Evolutionary conservation across 805 yeast genomes (phyloP).

Genomic region (Blastobotrys terrestris): DNA sequence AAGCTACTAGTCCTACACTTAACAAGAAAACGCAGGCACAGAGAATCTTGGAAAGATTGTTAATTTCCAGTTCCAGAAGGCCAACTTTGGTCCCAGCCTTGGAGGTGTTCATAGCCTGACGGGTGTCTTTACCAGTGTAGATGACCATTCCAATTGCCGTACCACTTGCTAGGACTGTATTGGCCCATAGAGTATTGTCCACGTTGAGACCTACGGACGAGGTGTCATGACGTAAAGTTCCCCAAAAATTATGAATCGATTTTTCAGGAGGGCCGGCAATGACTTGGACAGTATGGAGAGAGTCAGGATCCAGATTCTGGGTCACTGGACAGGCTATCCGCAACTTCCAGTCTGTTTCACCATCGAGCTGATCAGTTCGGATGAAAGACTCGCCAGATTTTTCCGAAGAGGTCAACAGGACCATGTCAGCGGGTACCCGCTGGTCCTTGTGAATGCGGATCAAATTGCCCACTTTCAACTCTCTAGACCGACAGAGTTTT

Average conservation of each 20-base stretch:
- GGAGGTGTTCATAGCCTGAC: constrained; percentile 93
- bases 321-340: constrained; percentile 72
- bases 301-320: constrained; percentile 50
- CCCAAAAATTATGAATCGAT: constrained; percentile 74
- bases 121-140: constrained; percentile 88
- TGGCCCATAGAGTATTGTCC: constrained; percentile 97
- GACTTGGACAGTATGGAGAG: constrained; percentile 42
- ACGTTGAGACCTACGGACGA: constrained; percentile 55
- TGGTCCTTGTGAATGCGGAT: constrained; percentile 72
- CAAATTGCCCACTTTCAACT: constrained; percentile 79
- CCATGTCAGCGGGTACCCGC: constrained; percentile 90
- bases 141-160: constrained; percentile 81
- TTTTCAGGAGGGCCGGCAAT: constrained; percentile 77
- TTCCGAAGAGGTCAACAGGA: constrained; percentile 78
- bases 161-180: constrained; percentile 94
- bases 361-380: constrained; percentile 96
- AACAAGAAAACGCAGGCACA: constrained; percentile 81
- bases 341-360: constrained; percentile 98
- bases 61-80: constrained; percentile 83
- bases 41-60: constrained; percentile 76
- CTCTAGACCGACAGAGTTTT: constrained; percentile 44
- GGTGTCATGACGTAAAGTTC: constrained; percentile 57
- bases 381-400: constrained; percentile 80
- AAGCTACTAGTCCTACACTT: constrained; percentile 69
- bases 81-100: constrained; percentile 84